Conservation (phyloP, 768 basidiomycete species). For the Lentinula raphanica region DNA sequence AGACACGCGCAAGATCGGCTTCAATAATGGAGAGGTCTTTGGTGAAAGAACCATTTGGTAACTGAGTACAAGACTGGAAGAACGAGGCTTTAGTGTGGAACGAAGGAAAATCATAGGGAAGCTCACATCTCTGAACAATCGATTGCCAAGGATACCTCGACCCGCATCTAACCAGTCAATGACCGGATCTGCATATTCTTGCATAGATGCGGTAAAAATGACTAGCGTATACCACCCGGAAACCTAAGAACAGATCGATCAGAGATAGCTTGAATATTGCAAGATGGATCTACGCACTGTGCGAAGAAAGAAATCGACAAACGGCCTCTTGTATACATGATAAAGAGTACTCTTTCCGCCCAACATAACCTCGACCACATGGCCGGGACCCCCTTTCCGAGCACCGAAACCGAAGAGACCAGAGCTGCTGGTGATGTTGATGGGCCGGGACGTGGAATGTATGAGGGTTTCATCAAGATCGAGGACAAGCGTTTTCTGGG, state of each 20-base stretch:
- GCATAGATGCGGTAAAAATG: conserved; percentile 98
- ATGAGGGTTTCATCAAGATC: conserved; percentile 98
- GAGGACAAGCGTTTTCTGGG: conserved; percentile 91
- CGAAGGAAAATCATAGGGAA: conserved; percentile 1
- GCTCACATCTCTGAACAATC: conserved; percentile 89
- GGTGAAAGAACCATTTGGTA: conserved; percentile 90
- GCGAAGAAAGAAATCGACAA: conserved; percentile 90
- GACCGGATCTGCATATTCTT: conserved; percentile 98
- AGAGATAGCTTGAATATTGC: conserved; percentile 14
- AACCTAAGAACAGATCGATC: conserved; percentile 49
- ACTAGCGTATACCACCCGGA: conserved; percentile 98
- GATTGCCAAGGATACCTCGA: conserved; percentile 80
- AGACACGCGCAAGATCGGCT: conserved; percentile 85
- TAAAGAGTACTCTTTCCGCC: conserved; percentile 88
- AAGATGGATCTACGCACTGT: conserved; percentile 48
- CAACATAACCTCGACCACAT: conserved; percentile 90
- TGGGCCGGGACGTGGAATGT: conserved; percentile 88
- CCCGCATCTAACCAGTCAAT: conserved; percentile 99
- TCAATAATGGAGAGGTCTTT: conserved; percentile 90
- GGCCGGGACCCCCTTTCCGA: conserved; percentile 65
- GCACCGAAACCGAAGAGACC: conserved; percentile 58
- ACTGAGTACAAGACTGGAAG: conserved; percentile 80
- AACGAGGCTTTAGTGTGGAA: neutral
- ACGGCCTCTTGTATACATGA: conserved; percentile 97
- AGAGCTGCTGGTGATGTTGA: conserved; percentile 44